Base-by-base conservation (phyloP, 192 early-diverging fungal genomes). In the Coemansia sp. region DNA sequence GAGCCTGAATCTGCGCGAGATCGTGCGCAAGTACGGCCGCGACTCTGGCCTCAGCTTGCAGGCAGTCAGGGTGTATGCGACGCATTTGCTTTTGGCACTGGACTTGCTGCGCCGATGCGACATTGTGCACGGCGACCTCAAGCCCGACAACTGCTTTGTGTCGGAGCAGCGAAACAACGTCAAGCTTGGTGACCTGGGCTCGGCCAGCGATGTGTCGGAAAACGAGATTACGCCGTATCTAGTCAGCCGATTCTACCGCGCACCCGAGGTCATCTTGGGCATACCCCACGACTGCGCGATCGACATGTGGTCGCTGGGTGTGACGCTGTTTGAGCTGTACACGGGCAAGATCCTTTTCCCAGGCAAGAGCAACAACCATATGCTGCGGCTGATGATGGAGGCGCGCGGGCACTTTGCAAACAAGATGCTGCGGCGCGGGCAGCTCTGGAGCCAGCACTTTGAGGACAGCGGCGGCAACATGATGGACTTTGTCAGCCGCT, bases 61-160 rank as follows among this genome's bases (percentile, higher is more conserved):
- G 65, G 95, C 97, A 0, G 96, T 99, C 19, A 88, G 92, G 15
- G 81, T 92, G 14, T 99, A 98, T 75, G 93, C 93, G 9, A 90
- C 92, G 40, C 97, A 99, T 47, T 83, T 99, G 56, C 91, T 99
- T 56, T 71, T 93, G 54, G 84, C 94, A 6, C 84, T 98, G 49
- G 91, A 93, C 36, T 77, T 95, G 11, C 80, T 99, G 20, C 89
- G 89, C 61, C 90, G 90, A 69, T 90, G 90, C 76, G 88, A 89
- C 24, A 84, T 99, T 15, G 66, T 98, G 9, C 97, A 99, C 68
- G 94, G 95, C 45, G 97, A 99, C 73, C 94, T 99, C 79, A 99
- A 99, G 73, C 97, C 97, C 1, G 97, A 99, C 69, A 99, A 99
- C 77, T 93, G 98, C 68, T 84, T 99, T 60, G 96, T 95, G 3